Conservation (phyloP, 805 yeast genomes). For the Candida verbasci region DNA sequence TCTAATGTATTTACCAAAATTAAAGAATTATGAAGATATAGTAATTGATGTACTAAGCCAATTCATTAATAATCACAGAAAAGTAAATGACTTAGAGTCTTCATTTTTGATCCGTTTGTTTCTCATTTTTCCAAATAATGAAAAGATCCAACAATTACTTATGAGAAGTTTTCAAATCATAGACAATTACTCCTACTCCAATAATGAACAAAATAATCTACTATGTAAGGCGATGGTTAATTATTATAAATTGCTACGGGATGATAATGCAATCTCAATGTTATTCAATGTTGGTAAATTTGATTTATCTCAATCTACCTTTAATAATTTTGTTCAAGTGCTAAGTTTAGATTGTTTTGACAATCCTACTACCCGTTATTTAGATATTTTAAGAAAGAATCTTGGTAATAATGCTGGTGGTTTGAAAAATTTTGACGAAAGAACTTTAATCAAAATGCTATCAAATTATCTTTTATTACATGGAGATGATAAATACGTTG, state of each 20-base stretch:
- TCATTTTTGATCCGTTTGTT: background rate
- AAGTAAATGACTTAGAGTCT: background rate
- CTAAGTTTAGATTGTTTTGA: conserved; percentile 11
- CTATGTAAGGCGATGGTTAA: conserved; percentile 1
- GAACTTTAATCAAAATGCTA: conserved; percentile 12
- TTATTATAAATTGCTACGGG: background rate
- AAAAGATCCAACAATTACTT: background rate
- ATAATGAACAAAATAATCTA: background rate
- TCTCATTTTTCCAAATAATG: background rate
- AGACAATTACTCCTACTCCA: background rate
- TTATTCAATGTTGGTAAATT: conserved; percentile 2
- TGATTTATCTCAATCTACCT: conserved; percentile 6
- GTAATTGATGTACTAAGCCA: background rate
- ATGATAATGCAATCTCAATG: background rate
- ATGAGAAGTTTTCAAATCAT: background rate
- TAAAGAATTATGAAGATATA: conserved; percentile 2
- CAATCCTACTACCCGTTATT: background rate
- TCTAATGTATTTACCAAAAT: conserved; percentile 10
- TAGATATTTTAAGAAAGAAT: conserved; percentile 4
- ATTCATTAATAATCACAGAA: conserved; percentile 7
- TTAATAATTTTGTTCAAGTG: conserved; percentile 11
- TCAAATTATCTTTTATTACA: conserved; percentile 15
- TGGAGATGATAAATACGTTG: conserved; percentile 11
- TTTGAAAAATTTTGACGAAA: background rate
- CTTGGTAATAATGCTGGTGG: background rate